phyloP scores from a whole-genome alignment of 1,284 basidiomycete species.

The Naganishia sp. region DNA sequence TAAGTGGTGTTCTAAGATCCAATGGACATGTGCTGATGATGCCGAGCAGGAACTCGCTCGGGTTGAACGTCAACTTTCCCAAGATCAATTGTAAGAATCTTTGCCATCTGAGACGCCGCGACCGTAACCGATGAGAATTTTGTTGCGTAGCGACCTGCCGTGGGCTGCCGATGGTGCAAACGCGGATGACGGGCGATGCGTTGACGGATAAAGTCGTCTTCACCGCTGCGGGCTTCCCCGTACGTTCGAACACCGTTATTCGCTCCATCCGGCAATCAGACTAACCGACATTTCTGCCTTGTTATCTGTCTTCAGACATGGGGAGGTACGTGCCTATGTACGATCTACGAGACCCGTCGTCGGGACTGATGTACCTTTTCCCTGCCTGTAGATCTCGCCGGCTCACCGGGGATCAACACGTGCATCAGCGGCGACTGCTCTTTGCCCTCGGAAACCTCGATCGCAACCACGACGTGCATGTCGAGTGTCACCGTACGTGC shows the following conservation, averaged over 20 bases:
- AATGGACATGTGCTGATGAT: neutral
- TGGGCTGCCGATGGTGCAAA: slow-evolving; percentile 29
- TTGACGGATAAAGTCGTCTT: slow-evolving; percentile 30
- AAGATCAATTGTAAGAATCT: slow-evolving; percentile 24
- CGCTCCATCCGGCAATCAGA: too few species aligned
- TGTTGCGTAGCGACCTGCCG: slow-evolving; percentile 17
- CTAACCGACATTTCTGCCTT: too few species aligned
- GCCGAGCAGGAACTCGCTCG: slow-evolving; percentile 4
- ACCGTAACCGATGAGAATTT: too few species aligned
- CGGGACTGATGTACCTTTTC: neutral
- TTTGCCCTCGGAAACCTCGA: slow-evolving; percentile 22
- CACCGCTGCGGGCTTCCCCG: slow-evolving; percentile 23
- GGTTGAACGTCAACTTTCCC: slow-evolving; percentile 30
- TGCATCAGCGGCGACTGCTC: slow-evolving; percentile 26
- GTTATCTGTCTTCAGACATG: slow-evolving; percentile 6
- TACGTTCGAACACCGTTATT: neutral
- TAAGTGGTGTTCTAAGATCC: neutral
- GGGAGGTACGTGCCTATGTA: slow-evolving; percentile 7
- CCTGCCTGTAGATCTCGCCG: slow-evolving; percentile 7
- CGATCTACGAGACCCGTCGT: too few species aligned
- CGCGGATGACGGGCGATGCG: slow-evolving; percentile 25
- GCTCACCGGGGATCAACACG: slow-evolving; percentile 24
- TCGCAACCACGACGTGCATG: slow-evolving; percentile 26
- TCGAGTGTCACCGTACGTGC: slow-evolving; percentile 18
- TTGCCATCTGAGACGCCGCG: neutral